Evolutionary conservation across 2,329 filamentous ascomycete genomes (phyloP).

Genomic region (Sodiomyces alkalinus): DNA sequence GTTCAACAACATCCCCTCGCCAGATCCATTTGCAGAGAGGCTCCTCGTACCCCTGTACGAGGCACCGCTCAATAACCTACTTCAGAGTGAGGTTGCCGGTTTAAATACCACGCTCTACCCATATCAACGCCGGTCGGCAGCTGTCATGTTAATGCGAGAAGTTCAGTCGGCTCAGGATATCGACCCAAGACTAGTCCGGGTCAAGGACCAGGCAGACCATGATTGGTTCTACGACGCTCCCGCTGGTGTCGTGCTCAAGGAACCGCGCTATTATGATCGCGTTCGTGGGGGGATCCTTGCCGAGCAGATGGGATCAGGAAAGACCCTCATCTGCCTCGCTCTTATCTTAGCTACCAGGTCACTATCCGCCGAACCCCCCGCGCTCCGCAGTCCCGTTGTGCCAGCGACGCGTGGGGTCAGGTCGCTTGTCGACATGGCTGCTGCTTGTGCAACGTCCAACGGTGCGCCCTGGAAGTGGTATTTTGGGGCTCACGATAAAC

Average conservation of each 20-base stretch:
- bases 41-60: slow-evolving; percentile 35
- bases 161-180: slow-evolving; percentile 44
- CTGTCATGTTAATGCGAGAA: slow-evolving; percentile 75
- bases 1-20: slow-evolving; percentile 61
- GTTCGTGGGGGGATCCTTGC: slow-evolving; percentile 63
- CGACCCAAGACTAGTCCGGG: slow-evolving; percentile 56
- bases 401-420: slow-evolving; percentile 34
- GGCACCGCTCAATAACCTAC: slow-evolving; percentile 38
- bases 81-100: slow-evolving; percentile 37
- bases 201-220: slow-evolving; percentile 43
- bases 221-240: slow-evolving; percentile 58
- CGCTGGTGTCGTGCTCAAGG: slow-evolving; percentile 42
- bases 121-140: slow-evolving; percentile 69
- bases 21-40: slow-evolving; percentile 34
- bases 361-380: slow-evolving; percentile 36
- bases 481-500: slow-evolving; percentile 34
- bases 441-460: slow-evolving; percentile 49
- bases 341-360: slow-evolving; percentile 62
- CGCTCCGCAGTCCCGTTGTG: slow-evolving; percentile 16
- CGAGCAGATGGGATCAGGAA: slow-evolving; percentile 71
- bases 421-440: slow-evolving; percentile 61
- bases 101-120: slow-evolving; percentile 53
- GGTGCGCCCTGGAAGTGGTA: slow-evolving; percentile 56
- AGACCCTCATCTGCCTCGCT: slow-evolving; percentile 74
- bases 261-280: slow-evolving; percentile 60